These are phyloP conservation scores for Aspergillus sp. DNA, from an alignment of 2,329 filamentous ascomycete species.

Conservation along the genomic window DNA sequence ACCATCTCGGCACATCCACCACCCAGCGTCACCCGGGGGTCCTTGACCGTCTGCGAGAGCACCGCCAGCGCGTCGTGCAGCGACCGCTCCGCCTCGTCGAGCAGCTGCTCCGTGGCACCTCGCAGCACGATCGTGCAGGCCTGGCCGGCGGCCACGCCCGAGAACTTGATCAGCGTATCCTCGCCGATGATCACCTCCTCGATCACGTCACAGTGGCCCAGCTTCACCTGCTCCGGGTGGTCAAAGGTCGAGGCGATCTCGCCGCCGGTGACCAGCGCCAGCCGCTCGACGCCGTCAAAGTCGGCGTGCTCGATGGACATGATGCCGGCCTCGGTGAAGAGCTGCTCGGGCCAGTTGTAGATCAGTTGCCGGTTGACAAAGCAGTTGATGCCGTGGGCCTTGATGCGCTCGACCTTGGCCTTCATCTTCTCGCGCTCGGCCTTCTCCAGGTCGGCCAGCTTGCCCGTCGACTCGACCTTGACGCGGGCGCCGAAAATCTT, in stretches of 20 bases:
- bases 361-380: slow-evolving; percentile 99
- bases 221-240: slow-evolving; percentile 93
- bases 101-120: slow-evolving; percentile 91
- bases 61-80: slow-evolving; percentile 95
- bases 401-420: slow-evolving; percentile 98
- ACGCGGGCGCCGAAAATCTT: slow-evolving; percentile 98
- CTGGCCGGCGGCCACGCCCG: slow-evolving; percentile 86
- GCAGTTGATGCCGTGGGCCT: slow-evolving; percentile 98
- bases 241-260: slow-evolving; percentile 98
- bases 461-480: slow-evolving; percentile 93
- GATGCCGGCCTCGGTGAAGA: slow-evolving; percentile 96
- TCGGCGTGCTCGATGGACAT: slow-evolving; percentile 98
- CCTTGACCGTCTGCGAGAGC: slow-evolving; percentile 91
- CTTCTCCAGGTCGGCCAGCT: slow-evolving; percentile 97
- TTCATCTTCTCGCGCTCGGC: slow-evolving; percentile 99
- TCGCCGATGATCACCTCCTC: slow-evolving; percentile 99
- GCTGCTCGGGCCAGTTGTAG: slow-evolving; percentile 99
- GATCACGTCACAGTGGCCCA: slow-evolving; percentile 91
- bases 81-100: slow-evolving; percentile 94
- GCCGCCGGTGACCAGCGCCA: slow-evolving; percentile 92
- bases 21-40: slow-evolving; percentile 89
- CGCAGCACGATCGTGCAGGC: slow-evolving; percentile 96
- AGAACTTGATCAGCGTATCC: slow-evolving; percentile 96
- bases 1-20: slow-evolving; percentile 98
- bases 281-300: slow-evolving; percentile 94